Conservation (phyloP, 2,329 filamentous ascomycete genomes). For the Ilyonectria robusta region DNA sequence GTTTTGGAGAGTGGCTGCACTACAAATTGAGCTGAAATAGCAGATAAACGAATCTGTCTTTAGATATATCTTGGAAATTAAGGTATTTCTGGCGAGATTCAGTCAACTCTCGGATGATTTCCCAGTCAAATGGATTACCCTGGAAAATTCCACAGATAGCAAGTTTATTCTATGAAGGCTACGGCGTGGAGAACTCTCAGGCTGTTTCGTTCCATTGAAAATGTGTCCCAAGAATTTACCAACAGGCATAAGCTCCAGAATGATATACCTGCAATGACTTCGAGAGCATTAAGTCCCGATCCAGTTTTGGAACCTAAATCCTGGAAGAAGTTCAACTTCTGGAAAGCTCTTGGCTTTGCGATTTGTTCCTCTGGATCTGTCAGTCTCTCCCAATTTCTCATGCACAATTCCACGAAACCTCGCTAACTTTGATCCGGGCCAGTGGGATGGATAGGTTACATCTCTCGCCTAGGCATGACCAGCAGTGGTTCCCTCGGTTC, state of each 20-base stretch:
- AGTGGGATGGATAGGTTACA: too few species aligned
- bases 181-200: background rate
- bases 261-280: background rate
- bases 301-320: too few species aligned
- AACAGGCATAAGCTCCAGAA: too few species aligned
- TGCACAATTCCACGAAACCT: too few species aligned
- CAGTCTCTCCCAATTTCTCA: too few species aligned
- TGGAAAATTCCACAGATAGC: background rate
- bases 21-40: background rate
- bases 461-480: too few species aligned
- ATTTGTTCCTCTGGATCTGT: too few species aligned
- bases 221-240: background rate
- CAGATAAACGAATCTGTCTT: background rate
- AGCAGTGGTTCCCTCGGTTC: too few species aligned
- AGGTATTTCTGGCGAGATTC: background rate
- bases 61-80: background rate
- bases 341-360: too few species aligned
- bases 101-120: background rate
- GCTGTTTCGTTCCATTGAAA: background rate
- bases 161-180: background rate
- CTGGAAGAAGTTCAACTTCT: too few species aligned
- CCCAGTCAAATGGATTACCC: background rate
- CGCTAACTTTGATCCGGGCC: too few species aligned
- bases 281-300: background rate
- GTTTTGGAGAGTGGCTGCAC: background rate